Conservation (phyloP, 257 asterid species). For the Lantana camara region DNA sequence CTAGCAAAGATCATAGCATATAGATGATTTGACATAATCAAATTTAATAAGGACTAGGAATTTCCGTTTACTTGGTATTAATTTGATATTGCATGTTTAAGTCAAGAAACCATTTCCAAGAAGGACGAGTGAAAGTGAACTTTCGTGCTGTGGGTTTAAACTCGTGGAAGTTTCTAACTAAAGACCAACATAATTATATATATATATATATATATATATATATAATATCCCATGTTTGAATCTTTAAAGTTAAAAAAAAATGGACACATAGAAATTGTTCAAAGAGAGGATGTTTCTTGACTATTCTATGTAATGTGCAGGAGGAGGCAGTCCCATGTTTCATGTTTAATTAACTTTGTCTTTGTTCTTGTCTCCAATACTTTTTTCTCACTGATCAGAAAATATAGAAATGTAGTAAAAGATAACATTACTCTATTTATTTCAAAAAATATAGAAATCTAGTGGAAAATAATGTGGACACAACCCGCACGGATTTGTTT, state of each 20-base stretch:
- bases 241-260: neutral
- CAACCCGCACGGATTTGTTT: no score
- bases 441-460: no score
- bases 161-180: neutral
- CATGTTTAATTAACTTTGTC: neutral
- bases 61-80: no score
- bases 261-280: neutral
- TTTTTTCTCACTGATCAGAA: neutral
- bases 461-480: no score
- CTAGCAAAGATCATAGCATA: no score
- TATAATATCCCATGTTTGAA: neutral
- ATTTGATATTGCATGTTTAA: no score
- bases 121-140: constrained; percentile 1
- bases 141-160: neutral
- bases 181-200: neutral
- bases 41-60: no score
- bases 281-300: neutral
- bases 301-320: neutral
- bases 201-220: neutral
- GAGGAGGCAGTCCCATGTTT: neutral
- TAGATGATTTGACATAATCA: no score
- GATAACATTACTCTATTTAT: no score
- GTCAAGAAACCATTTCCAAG: constrained; percentile 9
- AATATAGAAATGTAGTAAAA: neutral
- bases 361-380: neutral